Percentiles rank a stretch among this genome's conserved stretches.
phyloP scores from a whole-genome alignment of 331 rosid species.

The Dryas integrifolia region DNA sequence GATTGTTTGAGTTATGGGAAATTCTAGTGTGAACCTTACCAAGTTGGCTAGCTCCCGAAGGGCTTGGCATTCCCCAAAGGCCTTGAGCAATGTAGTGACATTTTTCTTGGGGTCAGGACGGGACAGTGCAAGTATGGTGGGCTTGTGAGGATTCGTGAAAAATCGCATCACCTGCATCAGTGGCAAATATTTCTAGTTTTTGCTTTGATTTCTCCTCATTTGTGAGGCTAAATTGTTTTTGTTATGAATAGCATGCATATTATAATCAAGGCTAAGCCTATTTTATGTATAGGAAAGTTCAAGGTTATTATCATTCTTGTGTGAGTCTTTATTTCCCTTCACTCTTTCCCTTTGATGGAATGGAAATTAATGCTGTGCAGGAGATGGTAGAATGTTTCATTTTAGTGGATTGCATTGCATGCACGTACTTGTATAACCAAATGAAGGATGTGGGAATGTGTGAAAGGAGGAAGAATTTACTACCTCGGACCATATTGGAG shows the following conservation, averaged over 20 bases:
- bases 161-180: constrained; percentile 48
- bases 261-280: not conserved
- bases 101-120: constrained; percentile 69
- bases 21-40: constrained; percentile 25
- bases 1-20: constrained; percentile 7
- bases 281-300: not conserved
- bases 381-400: not conserved
- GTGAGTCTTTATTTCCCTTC: not conserved
- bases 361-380: not conserved
- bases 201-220: not conserved
- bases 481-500: constrained; percentile 62
- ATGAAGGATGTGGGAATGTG: not conserved
- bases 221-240: not conserved
- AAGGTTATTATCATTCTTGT: not conserved
- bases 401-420: not conserved
- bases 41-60: constrained; percentile 56
- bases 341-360: not conserved
- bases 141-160: constrained; percentile 63
- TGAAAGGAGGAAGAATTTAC: constrained; percentile 15
- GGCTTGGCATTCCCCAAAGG: constrained; percentile 52
- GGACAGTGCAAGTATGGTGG: constrained; percentile 57
- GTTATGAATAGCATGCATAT: not conserved
- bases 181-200: not conserved
- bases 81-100: constrained; percentile 56
- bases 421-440: not conserved